A percentile compares a stretch with the other conserved stretches of the same genome.
phyloP scores from a whole-genome alignment of 2,329 filamentous ascomycete genomes.

The Phialophora chinensis region DNA sequence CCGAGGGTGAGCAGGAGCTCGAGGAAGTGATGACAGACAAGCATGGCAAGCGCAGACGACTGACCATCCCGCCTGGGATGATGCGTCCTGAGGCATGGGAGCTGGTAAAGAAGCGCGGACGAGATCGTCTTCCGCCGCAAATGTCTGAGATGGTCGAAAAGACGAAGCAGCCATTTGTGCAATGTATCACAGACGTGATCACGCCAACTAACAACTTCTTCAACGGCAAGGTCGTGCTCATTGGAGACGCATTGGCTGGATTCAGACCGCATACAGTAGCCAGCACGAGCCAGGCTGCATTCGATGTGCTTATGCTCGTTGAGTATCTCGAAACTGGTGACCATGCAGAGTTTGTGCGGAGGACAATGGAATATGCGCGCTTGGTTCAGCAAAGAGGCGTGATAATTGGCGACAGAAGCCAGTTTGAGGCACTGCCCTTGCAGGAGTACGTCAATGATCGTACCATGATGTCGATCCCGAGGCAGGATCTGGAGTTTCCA shows the following conservation, averaged over 20 bases:
- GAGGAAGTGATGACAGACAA: conserved; percentile 43
- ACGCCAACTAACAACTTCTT: conserved; percentile 38
- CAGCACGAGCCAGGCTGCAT: conserved; percentile 42
- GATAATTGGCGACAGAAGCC: conserved; percentile 31
- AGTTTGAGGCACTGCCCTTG: conserved; percentile 30
- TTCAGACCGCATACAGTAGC: conserved; percentile 41
- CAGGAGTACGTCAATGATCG: conserved; percentile 33
- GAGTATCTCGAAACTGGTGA: conserved; percentile 37
- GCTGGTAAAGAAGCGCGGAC: conserved; percentile 37
- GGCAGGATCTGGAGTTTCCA: conserved; percentile 32
- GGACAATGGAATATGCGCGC: conserved; percentile 35
- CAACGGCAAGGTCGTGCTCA: conserved; percentile 41
- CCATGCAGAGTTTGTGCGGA: conserved; percentile 37
- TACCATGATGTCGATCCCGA: conserved; percentile 32
- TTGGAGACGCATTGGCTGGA: conserved; percentile 43
- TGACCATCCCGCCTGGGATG: conserved; percentile 42
- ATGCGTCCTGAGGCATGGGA: conserved; percentile 42
- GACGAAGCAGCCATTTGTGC: conserved; percentile 42
- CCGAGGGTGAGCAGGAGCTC: conserved; percentile 32
- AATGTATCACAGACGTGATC: conserved; percentile 40
- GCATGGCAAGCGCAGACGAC: conserved; percentile 39
- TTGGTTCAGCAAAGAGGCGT: conserved; percentile 30
- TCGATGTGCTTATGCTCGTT: conserved; percentile 37
- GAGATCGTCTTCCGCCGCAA: conserved; percentile 35
- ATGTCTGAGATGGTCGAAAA: conserved; percentile 40